phyloP scores from a whole-genome alignment of 2,329 filamentous ascomycete species.

The Penicillium sp. region DNA sequence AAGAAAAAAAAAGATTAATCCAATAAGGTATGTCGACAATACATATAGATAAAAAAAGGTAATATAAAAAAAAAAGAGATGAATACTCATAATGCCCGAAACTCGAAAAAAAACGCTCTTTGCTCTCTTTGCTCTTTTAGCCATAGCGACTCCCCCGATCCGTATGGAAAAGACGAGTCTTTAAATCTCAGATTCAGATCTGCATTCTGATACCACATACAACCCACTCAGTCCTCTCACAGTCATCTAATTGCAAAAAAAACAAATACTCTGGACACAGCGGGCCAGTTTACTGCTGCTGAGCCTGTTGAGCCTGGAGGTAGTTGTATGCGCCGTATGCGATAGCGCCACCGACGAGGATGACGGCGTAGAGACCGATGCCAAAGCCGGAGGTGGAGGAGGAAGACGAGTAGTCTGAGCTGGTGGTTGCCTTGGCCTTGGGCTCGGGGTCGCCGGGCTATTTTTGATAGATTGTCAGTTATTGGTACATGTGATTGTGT shows the following conservation, averaged over 20 bases:
- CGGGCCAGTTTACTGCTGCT: slow-evolving; percentile 23
- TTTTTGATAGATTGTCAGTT: neutral
- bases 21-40: neutral
- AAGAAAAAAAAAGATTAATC: neutral
- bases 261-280: neutral
- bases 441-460: slow-evolving; percentile 75
- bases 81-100: slow-evolving; percentile 3
- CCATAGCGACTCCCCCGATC: neutral
- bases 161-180: neutral
- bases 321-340: slow-evolving; percentile 87
- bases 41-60: neutral
- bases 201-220: neutral
- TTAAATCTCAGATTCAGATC: neutral
- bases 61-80: neutral
- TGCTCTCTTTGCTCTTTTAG: slow-evolving; percentile 10
- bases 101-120: neutral
- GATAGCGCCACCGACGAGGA: slow-evolving; percentile 72
- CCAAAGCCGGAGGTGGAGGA: slow-evolving; percentile 55
- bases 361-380: slow-evolving; percentile 75
- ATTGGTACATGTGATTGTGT: slow-evolving; percentile 6
- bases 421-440: slow-evolving; percentile 55
- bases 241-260: neutral
- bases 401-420: slow-evolving; percentile 44
- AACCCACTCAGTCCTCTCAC: neutral
- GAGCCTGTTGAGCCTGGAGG: slow-evolving; percentile 55